Evolutionary conservation across 2,329 filamentous ascomycete genomes (phyloP), one percentile per base, ranked within the genome.

Genomic region (Cytospora paraplurivora): DNA sequence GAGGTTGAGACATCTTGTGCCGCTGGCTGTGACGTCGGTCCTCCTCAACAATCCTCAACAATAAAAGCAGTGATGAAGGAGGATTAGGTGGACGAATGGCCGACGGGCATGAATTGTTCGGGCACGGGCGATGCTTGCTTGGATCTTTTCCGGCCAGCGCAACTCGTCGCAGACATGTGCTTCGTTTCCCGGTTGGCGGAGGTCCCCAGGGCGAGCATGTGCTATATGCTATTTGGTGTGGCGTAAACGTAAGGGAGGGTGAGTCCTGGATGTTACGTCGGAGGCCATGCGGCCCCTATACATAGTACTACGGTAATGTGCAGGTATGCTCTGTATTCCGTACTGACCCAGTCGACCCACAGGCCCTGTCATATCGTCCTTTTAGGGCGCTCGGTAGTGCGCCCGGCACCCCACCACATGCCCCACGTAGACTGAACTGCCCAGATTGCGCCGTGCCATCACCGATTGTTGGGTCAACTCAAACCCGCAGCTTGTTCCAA

Each of bases 1-100:
- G 50, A 53, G 55, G 34, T 50, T 53, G 55, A 64, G 62, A 64
- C 64, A 66, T 66, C 57, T 66, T 66, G 64, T 63, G 58, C 58
- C 52, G 27, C 50, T 37, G 58, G 58, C 34, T 34, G 50, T 35
- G 13, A 54, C n/a, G 19, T 44, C 47, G n/a, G 35, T 44, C 17
- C 17, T 44, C 19, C 41, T 44, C 41, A 44, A 44, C 41, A 44
- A 44, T 44, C 19, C 41, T 44, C 41, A 44, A 44, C 41, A 44
- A 44, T 44, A n/a, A 19, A 10, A 15, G 17, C 17, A 47, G 17
- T 21, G 11, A 37, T 47, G n/a, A 51, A 19, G 7, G 32, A n/a
- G 33, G 17, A 13, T 34, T 35, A 33, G 50, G 37, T 41, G 27
- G 34, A 19, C 3, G 8, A 37, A 60, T 44, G 27, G 35, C n/a